Percentiles rank a stretch among this genome's conserved stretches.
phyloP scores from a whole-genome alignment of 352 stramenopile genomes.

The Pythium volutum region DNA sequence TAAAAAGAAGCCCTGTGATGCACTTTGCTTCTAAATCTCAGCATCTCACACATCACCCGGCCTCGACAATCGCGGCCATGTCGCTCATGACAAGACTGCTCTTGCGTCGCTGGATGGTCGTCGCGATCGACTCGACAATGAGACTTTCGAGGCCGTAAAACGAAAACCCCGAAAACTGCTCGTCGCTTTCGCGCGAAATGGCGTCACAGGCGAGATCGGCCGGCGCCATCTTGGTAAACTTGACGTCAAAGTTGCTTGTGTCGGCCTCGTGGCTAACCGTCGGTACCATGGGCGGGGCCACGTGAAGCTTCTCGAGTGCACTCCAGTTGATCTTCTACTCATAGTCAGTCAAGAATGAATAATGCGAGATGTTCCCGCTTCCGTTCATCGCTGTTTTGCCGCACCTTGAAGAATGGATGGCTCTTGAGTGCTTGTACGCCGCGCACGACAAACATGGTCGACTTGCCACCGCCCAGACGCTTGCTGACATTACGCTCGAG shows the following conservation, averaged over 20 bases:
- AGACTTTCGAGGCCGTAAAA: constrained; percentile 55
- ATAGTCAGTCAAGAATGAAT: neutral
- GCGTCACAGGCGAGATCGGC: constrained; percentile 61
- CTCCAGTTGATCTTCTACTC: constrained; percentile 88
- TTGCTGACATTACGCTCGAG: constrained; percentile 96
- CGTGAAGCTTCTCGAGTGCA: constrained; percentile 86
- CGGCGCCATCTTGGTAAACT: constrained; percentile 81
- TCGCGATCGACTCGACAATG: constrained; percentile 22
- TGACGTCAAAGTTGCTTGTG: constrained; percentile 93
- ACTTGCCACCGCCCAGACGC: constrained; percentile 91
- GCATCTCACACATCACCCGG: neutral
- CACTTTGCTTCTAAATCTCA: neutral
- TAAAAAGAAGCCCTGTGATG: neutral
- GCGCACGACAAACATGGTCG: constrained; percentile 97
- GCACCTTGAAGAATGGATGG: constrained; percentile 91
- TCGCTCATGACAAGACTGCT: constrained; percentile 14
- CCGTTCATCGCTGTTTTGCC: too few relatives aligned
- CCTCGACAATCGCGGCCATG: constrained; percentile 17
- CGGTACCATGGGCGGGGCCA: constrained; percentile 89
- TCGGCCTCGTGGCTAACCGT: constrained; percentile 87
- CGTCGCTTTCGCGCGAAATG: constrained; percentile 39
- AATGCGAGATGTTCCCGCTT: neutral
- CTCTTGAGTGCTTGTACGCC: constrained; percentile 94
- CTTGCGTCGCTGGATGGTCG: constrained; percentile 21
- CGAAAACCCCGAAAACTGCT: constrained; percentile 73